Base-by-base conservation (phyloP, 192 early-diverging fungal species). In the Backusella tuberculispora region DNA sequence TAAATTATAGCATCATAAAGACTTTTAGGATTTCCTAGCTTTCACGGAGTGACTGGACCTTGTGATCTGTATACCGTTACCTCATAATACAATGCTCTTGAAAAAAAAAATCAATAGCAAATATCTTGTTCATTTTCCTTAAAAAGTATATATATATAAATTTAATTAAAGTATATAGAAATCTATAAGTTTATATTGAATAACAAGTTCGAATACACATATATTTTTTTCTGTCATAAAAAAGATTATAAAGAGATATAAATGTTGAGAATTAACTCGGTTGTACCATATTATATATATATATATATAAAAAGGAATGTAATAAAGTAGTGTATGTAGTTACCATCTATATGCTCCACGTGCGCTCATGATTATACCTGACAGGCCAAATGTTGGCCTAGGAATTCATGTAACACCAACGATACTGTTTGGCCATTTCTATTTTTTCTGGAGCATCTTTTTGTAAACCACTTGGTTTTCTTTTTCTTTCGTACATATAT, bases 41-140 rank as follows among this genome's bases (percentile, higher is more conserved):
- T 26, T 60, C 53, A 60, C 53, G 24, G 53, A 7, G 21, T 26
- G 53, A 60, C 53, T 60, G 53, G 4, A 26, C 9, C 53, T 60
- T 60, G 53, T 60, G 53, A 60, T 60, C 4, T 60, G 53, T 60
- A 60, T 60, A 60, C 53, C 24, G 53, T 60, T 60, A 60, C 53
- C 53, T 60, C 48, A 2, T 50, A 50, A 9, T 21, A 50, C 19
- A 10, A 24, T 56, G 8, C 21, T 24, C 53, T 56, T 56, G 7
- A 19, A 24, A 4, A 53, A 12, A 4, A 53, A 53, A 56, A 56
- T n/a, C n/a, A 56, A 24, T 2, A 8, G 24, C 8, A 26, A 21
- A 8, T 10, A 10, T 56, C 13, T 9, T 21, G 21, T 3, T 26
- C 24, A 12, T 56, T 13, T 3, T n/a, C 4, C 0, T 56, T 9